Conservation (phyloP, 768 basidiomycete genomes). For the Suillus tomentosus region DNA sequence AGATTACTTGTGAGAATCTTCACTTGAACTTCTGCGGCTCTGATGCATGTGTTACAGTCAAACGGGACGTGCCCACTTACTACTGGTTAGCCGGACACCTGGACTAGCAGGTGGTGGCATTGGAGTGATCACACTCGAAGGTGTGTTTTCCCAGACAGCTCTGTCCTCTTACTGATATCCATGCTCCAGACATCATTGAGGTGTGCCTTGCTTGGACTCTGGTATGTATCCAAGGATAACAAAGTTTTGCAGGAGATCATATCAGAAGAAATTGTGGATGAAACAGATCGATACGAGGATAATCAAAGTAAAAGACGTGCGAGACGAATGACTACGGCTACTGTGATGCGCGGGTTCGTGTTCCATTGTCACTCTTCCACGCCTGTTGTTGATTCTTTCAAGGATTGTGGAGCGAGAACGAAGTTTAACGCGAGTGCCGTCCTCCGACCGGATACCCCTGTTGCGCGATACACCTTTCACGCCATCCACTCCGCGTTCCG, state of each 20-base stretch:
- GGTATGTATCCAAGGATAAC: neutral
- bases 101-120: conserved; percentile 82
- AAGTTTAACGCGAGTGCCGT: conserved; percentile 28
- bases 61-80: conserved; percentile 91
- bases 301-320: conserved; percentile 81
- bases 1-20: conserved; percentile 75
- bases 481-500: neutral
- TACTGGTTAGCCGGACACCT: conserved; percentile 83
- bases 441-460: conserved; percentile 40
- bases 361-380: neutral
- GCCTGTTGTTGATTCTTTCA: conserved; percentile 1
- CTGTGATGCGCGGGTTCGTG: conserved; percentile 74
- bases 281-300: conserved; percentile 89
- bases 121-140: conserved; percentile 90
- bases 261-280: conserved; percentile 93
- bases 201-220: conserved; percentile 30
- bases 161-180: neutral
- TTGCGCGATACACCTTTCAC: conserved; percentile 19
- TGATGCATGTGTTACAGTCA: conserved; percentile 51
- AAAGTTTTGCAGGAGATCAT: conserved; percentile 75
- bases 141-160: conserved; percentile 36
- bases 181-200: conserved; percentile 70
- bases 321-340: conserved; percentile 67
- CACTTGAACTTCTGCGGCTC: neutral
- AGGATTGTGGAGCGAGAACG: conserved; percentile 62